Base-by-base conservation (phyloP, 2,329 filamentous ascomycete species). In the Penicillium palitans region DNA sequence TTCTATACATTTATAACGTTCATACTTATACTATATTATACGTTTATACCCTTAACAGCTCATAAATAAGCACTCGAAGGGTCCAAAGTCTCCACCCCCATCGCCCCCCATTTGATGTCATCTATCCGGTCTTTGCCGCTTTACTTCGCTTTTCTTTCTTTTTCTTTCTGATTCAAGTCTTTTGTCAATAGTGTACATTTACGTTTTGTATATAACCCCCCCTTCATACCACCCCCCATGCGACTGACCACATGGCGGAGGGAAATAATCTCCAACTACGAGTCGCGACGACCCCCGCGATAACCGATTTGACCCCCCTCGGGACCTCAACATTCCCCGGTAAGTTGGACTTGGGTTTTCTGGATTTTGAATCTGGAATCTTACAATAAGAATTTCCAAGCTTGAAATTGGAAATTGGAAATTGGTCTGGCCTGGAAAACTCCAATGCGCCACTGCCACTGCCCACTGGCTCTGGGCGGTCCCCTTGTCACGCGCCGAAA, bases 211-310 rank as follows among this genome's bases (percentile, higher is more conserved):
- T 48, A 53, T 46, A 33, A 42, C 13, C 13, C 6, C n/a, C 17
- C n/a, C 21, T 52, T 39, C 48, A 33, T 42, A 40, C 17, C 40
- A 48, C 59, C 39, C 61, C 58, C 54, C 61, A 73, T 73, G 70
- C 61, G 61, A 67, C 59, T 55, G 47, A 60, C 57, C 55, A 56
- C 49, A 74, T 75, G 71, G 67, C 68, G 67, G 70, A 73, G 70
- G 71, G 61, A 67, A 66, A 60, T 56, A 66, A 70, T 60, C 63
- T 68, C 45, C 61, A 51, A 57, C 64, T 67, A 49, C 66, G 65
- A 57, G 67, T 66, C 50, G 58, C 67, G 49, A 62, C 68, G 45
- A 66, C 64, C 51, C 51, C 51, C 63, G 61, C 66, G 57, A 61
- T 63, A 45, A 24, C 59, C 41, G 58, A 55, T 41, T 67, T 66